Base-by-base conservation (phyloP, 202 grass and related monocot genomes). In the Thinopyrum obtusiflorum region DNA sequence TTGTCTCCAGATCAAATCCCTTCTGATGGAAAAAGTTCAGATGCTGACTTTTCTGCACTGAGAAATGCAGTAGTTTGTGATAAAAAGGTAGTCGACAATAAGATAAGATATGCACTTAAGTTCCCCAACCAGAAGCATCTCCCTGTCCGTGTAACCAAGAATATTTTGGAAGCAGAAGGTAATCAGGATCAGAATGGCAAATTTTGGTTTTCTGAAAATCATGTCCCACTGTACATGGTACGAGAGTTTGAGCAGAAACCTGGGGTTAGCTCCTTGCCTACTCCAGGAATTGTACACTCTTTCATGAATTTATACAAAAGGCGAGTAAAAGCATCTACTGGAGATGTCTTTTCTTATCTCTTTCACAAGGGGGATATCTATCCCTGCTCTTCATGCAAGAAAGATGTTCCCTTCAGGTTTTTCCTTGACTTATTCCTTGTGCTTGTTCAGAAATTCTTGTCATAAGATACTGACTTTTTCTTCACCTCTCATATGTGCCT, bases 111-210 rank as follows among this genome's bases (percentile, higher is more conserved):
- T 47, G 92, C 97, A 80, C 84, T 99, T 77, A 94, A 61, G 78
- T 97, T 99, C 82, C 76, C 83, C 44, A 97, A 93, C 78, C 97
- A 97, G 90, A 97, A 97, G 85, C 97, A 97, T 83, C 81, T 99
- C 66, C 93, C 93, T 88, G 82, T 88, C 46, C 90, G 87, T 37
- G 78, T 97, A 66, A 93, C 90, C 32, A 99, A 99, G 83, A 99
- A 91, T 94, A 89, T 99, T 88, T 59, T 96, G 80, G 97, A 97
- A 92, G 65, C 73, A 39, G 92, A 94, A 89, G 87, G 75, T 88
- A 89, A 88, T 69, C 82, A 88, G 63, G 67, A 61, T 73, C 84
- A 59, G 65, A 91, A 87, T 86, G 83, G 67, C 11, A 96, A 89
- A 72, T 80, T 91, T 32, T 99, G 97, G 97, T 99, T 99, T 89